Evolutionary conservation across 805 yeast species (phyloP).

Genomic region (Yamadazyma phyllophila): DNA sequence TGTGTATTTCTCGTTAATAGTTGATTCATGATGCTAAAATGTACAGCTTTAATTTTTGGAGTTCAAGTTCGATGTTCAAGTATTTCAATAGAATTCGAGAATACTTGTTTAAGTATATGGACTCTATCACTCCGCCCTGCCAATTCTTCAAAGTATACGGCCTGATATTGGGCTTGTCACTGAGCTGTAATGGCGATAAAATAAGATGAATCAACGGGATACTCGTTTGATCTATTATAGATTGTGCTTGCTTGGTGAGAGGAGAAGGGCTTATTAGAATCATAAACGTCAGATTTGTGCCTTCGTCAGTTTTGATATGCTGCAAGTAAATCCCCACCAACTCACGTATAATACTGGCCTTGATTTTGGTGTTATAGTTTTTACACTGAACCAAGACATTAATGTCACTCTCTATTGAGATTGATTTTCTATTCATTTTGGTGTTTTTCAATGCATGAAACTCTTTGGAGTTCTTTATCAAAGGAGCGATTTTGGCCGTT

Average conservation of each 20-base stretch:
- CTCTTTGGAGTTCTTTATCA: constrained; percentile 20
- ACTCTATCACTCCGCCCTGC: constrained; percentile 29
- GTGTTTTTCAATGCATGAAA: constrained; percentile 11
- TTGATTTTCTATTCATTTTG: neutral
- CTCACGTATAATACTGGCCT: constrained; percentile 50
- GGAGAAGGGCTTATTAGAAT: constrained; percentile 48
- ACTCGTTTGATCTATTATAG: constrained; percentile 42
- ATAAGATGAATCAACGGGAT: constrained; percentile 47
- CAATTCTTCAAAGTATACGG: constrained; percentile 38
- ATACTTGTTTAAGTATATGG: constrained; percentile 21
- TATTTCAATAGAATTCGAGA: constrained; percentile 23
- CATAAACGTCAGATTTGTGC: constrained; percentile 24
- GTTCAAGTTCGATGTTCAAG: constrained; percentile 25
- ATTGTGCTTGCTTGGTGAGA: constrained; percentile 46
- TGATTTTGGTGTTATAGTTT: constrained; percentile 42
- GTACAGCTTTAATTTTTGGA: constrained; percentile 16
- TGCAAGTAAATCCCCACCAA: constrained; percentile 49
- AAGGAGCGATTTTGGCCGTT: constrained; percentile 9
- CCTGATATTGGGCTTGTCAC: constrained; percentile 8
- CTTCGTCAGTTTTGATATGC: constrained; percentile 26
- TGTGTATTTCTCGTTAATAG: neutral
- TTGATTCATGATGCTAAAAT: constrained; percentile 4
- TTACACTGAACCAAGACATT: constrained; percentile 56
- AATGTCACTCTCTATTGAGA: constrained; percentile 30
- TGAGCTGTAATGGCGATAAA: constrained; percentile 31